Conservation (phyloP, 495 filamentous ascomycete genomes). For the Penicillium dipodomyicola region DNA sequence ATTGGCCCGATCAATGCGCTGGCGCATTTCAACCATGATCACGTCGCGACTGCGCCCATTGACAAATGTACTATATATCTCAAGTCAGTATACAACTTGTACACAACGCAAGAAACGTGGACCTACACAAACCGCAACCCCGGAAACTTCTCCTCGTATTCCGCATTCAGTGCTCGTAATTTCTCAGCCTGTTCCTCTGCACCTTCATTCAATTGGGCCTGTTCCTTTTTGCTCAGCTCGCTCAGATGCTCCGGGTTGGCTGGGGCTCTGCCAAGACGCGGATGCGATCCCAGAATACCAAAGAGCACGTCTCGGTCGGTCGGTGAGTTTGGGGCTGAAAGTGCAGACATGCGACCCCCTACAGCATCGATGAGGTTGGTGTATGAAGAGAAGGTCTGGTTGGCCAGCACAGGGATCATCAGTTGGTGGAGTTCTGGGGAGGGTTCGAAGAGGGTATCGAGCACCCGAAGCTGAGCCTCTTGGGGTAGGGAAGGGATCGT, state of each 20-base stretch:
- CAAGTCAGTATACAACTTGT: slow-evolving; percentile 10
- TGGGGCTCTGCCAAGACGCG: slow-evolving; percentile 69
- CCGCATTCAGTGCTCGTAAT: slow-evolving; percentile 59
- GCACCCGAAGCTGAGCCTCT: slow-evolving; percentile 55
- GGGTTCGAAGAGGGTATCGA: slow-evolving; percentile 87
- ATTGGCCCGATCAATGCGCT: slow-evolving; percentile 69
- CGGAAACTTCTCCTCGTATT: slow-evolving; percentile 81
- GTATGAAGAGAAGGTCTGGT: slow-evolving; percentile 62
- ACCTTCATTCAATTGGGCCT: slow-evolving; percentile 63
- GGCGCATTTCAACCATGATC: slow-evolving; percentile 83
- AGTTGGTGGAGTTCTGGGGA: slow-evolving; percentile 71
- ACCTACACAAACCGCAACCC: slow-evolving; percentile 82
- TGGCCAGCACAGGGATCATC: slow-evolving; percentile 61
- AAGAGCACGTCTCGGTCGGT: slow-evolving; percentile 57
- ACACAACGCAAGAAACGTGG: background rate
- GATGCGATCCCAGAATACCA: slow-evolving; percentile 80
- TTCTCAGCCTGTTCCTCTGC: slow-evolving; percentile 53
- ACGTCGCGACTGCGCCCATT: slow-evolving; percentile 70
- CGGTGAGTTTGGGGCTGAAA: slow-evolving; percentile 47
- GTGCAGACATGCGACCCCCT: slow-evolving; percentile 50
- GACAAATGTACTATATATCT: slow-evolving; percentile 69
- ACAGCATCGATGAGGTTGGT: slow-evolving; percentile 58
- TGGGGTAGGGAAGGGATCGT: slow-evolving; percentile 55
- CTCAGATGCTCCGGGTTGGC: slow-evolving; percentile 63
- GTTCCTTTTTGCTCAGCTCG: slow-evolving; percentile 72